phyloP scores from a whole-genome alignment of 805 yeast genomes.

The Komagataella populi region DNA sequence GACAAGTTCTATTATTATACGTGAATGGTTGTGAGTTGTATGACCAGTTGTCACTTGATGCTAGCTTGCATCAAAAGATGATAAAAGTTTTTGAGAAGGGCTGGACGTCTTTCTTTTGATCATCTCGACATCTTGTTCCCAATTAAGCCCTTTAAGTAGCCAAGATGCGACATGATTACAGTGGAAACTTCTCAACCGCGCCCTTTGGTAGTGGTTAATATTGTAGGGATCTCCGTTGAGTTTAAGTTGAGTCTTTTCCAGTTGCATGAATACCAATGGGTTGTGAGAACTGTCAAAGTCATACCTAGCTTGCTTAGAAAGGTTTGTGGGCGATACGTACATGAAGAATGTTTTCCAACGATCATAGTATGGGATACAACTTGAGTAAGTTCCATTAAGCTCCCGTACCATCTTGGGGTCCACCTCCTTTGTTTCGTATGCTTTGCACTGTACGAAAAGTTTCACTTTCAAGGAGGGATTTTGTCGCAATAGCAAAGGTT shows the following conservation, averaged over 20 bases:
- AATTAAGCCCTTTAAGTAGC: conserved; percentile 21
- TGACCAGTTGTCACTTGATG: neutral
- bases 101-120: neutral
- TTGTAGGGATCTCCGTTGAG: conserved; percentile 15
- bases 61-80: neutral
- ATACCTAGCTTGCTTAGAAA: conserved; percentile 31
- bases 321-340: conserved; percentile 30
- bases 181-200: conserved; percentile 20
- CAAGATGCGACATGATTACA: conserved; percentile 23
- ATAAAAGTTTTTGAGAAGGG: neutral
- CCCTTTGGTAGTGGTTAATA: conserved; percentile 23
- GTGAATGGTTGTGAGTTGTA: neutral
- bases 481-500: conserved; percentile 10
- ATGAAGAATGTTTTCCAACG: conserved; percentile 19
- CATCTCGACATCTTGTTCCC: conserved; percentile 7
- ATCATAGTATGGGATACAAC: conserved; percentile 16
- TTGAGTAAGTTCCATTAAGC: conserved; percentile 34
- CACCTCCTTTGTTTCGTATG: conserved; percentile 24
- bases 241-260: conserved; percentile 19
- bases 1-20: neutral
- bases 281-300: conserved; percentile 29
- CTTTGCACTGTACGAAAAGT: conserved; percentile 43
- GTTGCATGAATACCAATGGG: conserved; percentile 30
- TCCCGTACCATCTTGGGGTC: conserved; percentile 37
- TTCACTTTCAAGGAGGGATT: conserved; percentile 17